phyloP scores from a whole-genome alignment of 2,329 filamentous ascomycete species.

The Fusarium liriodendri region DNA sequence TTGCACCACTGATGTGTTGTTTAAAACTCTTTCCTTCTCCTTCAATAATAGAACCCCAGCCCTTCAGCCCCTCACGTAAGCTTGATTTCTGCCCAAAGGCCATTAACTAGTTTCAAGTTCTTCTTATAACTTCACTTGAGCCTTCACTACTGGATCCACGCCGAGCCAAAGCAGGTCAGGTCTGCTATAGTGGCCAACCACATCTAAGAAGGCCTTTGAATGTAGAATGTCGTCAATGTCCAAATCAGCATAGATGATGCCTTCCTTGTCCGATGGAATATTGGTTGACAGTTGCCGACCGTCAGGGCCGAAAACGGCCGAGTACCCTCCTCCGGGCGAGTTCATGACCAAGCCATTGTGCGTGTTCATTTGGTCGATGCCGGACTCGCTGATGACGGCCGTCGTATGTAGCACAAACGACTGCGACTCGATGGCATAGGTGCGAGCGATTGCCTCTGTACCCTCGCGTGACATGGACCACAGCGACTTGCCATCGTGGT shows the following conservation, averaged over 20 bases:
- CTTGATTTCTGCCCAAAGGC: no score
- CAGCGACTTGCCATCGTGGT: slow-evolving; percentile 23
- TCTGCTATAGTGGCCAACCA: slow-evolving; percentile 43
- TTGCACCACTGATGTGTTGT: no score
- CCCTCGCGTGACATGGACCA: slow-evolving; percentile 38
- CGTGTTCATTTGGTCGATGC: slow-evolving; percentile 53
- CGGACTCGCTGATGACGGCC: slow-evolving; percentile 50
- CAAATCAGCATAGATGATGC: slow-evolving; percentile 61
- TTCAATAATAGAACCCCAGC: no score
- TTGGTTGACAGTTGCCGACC: slow-evolving; percentile 9
- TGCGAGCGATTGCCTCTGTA: slow-evolving; percentile 56
- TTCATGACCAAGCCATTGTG: slow-evolving; percentile 43
- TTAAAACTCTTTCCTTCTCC: no score
- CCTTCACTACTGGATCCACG: neutral
- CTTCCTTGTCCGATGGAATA: slow-evolving; percentile 46
- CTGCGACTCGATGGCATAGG: slow-evolving; percentile 66
- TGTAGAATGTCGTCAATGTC: slow-evolving; percentile 55
- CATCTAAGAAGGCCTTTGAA: slow-evolving; percentile 52
- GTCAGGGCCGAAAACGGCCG: slow-evolving; percentile 17
- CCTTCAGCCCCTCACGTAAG: no score
- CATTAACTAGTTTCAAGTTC: no score
- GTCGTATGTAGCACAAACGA: slow-evolving; percentile 59
- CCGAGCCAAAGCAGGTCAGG: slow-evolving; percentile 54
- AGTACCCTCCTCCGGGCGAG: slow-evolving; percentile 17
- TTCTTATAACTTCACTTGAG: no score